phyloP scores from a whole-genome alignment of 2,329 filamentous ascomycete species.

The Calcarisporium arbuscula region DNA sequence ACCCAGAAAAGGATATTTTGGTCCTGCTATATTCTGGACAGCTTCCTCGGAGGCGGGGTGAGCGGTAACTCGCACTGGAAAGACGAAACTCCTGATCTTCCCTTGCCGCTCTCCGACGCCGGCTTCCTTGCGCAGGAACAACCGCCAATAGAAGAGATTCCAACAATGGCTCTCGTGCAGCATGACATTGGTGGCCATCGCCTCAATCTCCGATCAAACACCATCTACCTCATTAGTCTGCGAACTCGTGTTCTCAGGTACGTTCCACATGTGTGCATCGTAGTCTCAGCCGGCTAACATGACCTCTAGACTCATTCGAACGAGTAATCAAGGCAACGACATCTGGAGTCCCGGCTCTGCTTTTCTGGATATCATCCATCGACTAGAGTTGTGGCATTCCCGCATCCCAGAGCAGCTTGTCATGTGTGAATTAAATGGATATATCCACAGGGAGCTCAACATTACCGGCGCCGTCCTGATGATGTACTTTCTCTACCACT shows the following conservation, averaged over 20 bases:
- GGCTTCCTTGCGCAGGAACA: constrained; percentile 10
- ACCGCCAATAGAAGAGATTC: constrained; percentile 9
- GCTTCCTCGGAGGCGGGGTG: constrained; percentile 13
- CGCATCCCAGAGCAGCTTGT: constrained; percentile 15
- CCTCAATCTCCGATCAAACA: constrained; percentile 12
- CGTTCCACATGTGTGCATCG: not conserved
- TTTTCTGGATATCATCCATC: constrained; percentile 14
- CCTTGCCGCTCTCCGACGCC: constrained; percentile 13
- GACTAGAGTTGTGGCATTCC: constrained; percentile 12
- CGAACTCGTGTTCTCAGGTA: constrained; percentile 14
- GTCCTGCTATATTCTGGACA: constrained; percentile 17
- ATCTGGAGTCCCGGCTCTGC: constrained; percentile 13
- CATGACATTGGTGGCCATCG: no score
- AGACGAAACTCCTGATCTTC: constrained; percentile 13
- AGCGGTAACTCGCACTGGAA: constrained; percentile 16
- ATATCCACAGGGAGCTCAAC: constrained; percentile 13
- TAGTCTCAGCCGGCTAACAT: not conserved
- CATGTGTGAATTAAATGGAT: constrained; percentile 14
- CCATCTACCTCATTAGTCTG: constrained; percentile 13
- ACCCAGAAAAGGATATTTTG: constrained; percentile 16
- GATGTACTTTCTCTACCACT: constrained; percentile 18
- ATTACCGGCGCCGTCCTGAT: constrained; percentile 16
- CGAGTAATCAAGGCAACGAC: constrained; percentile 6
- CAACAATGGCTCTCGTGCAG: constrained; percentile 5
- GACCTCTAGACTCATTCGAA: constrained; percentile 13